Evolutionary conservation across 441 rosid genomes (phyloP).

Genomic region (Flueggea neowawraea): DNA sequence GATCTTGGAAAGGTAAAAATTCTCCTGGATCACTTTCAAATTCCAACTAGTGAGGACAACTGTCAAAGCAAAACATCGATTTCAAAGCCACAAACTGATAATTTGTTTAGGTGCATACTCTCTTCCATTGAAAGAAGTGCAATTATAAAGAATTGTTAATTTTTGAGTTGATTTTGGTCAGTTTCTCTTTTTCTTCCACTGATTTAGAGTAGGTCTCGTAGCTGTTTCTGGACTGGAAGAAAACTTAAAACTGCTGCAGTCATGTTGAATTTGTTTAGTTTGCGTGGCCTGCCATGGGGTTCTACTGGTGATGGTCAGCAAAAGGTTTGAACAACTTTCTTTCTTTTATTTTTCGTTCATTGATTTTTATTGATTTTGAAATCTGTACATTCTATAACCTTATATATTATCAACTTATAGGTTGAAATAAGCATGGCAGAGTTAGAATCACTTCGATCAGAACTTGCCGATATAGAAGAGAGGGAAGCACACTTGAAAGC

Average conservation of each 20-base stretch:
- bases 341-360: constrained; percentile 5
- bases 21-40: constrained; percentile 69
- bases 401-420: constrained; percentile 31
- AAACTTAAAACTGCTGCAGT: constrained; percentile 52
- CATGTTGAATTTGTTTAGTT: constrained; percentile 73
- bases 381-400: constrained; percentile 10
- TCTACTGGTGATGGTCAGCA: constrained; percentile 56
- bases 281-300: constrained; percentile 69
- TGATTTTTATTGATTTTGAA: constrained; percentile 7
- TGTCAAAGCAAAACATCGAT: constrained; percentile 37
- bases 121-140: neutral
- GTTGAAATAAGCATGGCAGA: constrained; percentile 68
- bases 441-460: constrained; percentile 78
- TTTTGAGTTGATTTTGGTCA: constrained; percentile 19
- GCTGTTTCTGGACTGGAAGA: constrained; percentile 38
- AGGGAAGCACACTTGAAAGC: constrained; percentile 87
- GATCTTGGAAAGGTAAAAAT: constrained; percentile 58
- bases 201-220: constrained; percentile 52
- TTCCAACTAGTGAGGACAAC: constrained; percentile 36
- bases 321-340: constrained; percentile 43
- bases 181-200: constrained; percentile 20
- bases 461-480: constrained; percentile 81
- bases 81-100: constrained; percentile 28
- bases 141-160: constrained; percentile 1
- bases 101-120: constrained; percentile 39